Evolutionary conservation across 768 basidiomycete genomes (phyloP).

Genomic region (Psilocybe cubensis): DNA sequence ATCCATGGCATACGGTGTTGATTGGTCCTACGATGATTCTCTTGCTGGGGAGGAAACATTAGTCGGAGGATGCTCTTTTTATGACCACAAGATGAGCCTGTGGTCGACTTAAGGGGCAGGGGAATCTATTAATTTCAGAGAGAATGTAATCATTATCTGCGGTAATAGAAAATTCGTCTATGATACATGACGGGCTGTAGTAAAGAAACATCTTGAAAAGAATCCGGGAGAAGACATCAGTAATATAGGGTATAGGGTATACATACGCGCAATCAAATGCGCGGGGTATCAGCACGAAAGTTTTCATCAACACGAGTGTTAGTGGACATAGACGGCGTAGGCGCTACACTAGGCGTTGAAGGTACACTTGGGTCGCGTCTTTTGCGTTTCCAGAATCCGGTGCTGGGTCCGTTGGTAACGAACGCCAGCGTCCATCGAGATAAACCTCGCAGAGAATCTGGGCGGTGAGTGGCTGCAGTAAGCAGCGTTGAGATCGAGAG

Average conservation of each 20-base stretch:
- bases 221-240: background rate
- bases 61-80: constrained; percentile 93
- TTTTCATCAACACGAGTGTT: background rate
- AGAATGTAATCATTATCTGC: too few relatives aligned
- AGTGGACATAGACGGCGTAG: constrained; percentile 16
- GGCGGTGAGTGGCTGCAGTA: constrained; percentile 63
- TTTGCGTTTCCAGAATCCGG: constrained; percentile 54
- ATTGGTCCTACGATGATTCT: constrained; percentile 70
- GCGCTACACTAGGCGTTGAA: constrained; percentile 28
- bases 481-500: constrained; percentile 68
- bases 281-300: constrained; percentile 2
- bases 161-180: too few relatives aligned
- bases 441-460: constrained; percentile 70
- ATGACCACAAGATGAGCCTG: constrained; percentile 82
- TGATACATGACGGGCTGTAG: too few relatives aligned
- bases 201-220: background rate
- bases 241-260: background rate
- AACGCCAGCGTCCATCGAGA: constrained; percentile 75
- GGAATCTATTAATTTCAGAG: background rate
- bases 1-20: constrained; percentile 89
- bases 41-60: constrained; percentile 42
- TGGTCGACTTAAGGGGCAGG: constrained; percentile 44
- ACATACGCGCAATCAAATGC: background rate
- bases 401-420: constrained; percentile 62
- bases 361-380: constrained; percentile 33